A percentile compares a stretch with the other conserved stretches of the same genome.
Evolutionary conservation across 164 flowering plant species (phyloP).

Genomic region (Magnolia officinalis): DNA sequence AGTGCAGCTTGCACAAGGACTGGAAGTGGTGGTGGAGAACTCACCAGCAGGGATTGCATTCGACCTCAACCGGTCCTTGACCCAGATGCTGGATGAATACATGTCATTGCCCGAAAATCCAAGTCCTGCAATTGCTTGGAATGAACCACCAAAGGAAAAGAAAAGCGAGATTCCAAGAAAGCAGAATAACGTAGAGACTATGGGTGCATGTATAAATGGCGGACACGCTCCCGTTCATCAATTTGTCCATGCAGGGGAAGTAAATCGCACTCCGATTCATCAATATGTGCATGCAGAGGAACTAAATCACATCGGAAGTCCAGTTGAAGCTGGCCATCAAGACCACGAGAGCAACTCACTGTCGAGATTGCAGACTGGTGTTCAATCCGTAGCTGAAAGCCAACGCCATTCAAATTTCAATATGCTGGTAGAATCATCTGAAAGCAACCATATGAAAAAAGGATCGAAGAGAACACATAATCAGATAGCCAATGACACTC

Average conservation of each 20-base stretch:
- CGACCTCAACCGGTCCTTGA: conserved; percentile 14
- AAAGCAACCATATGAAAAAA: conserved; percentile 15
- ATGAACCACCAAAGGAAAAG: neutral
- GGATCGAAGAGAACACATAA: conserved; percentile 27
- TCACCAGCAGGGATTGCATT: neutral
- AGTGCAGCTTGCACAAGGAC: conserved; percentile 8
- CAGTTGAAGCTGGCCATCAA: conserved; percentile 3
- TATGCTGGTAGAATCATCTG: conserved; percentile 15
- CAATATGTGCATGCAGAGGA: conserved; percentile 4
- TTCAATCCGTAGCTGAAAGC: conserved; percentile 19
- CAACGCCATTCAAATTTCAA: conserved; percentile 22
- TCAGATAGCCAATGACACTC: conserved; percentile 7
- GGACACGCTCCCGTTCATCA: neutral
- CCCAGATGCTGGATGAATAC: conserved; percentile 16
- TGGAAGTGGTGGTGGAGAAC: conserved; percentile 5
- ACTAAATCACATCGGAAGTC: conserved; percentile 14
- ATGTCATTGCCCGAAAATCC: conserved; percentile 17
- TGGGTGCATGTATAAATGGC: conserved; percentile 9
- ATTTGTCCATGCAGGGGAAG: neutral
- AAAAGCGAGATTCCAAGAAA: neutral
- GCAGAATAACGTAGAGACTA: neutral
- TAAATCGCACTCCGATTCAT: neutral
- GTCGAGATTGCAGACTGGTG: conserved; percentile 10
- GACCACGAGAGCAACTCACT: conserved; percentile 8
- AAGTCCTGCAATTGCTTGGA: conserved; percentile 1